Conservation (phyloP, 768 basidiomycete species). For the Obba rivulosa region DNA sequence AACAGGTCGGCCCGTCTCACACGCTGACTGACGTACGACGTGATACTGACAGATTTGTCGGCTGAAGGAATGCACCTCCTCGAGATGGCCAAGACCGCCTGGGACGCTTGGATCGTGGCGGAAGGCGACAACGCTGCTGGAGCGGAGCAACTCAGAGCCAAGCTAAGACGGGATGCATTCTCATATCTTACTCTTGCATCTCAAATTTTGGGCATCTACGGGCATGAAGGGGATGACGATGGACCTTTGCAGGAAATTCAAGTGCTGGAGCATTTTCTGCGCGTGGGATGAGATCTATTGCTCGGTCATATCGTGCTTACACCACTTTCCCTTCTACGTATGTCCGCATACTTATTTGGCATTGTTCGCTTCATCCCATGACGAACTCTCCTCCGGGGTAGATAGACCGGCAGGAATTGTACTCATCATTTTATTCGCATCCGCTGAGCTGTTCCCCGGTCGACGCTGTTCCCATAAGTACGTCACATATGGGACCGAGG, state of each 20-base stretch:
- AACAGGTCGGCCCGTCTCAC: slow-evolving; percentile 47
- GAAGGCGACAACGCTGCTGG: slow-evolving; percentile 10
- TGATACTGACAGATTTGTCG: background rate
- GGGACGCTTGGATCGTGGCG: slow-evolving; percentile 52
- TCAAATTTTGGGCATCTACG: slow-evolving; percentile 41
- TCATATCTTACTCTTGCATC: slow-evolving; percentile 37
- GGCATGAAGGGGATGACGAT: slow-evolving; percentile 56
- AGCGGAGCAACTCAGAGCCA: background rate
- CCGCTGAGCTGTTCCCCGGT: no score
- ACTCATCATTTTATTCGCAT: no score
- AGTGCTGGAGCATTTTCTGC: slow-evolving; percentile 38
- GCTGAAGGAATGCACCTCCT: slow-evolving; percentile 66
- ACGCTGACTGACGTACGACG: background rate
- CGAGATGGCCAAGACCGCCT: slow-evolving; percentile 71
- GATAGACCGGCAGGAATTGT: no score
- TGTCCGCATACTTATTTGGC: no score
- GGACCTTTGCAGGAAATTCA: slow-evolving; percentile 54
- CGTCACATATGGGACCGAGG: no score
- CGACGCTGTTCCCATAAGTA: no score
- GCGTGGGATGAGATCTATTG: no score
- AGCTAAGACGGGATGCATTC: slow-evolving; percentile 16
- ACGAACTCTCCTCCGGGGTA: no score
- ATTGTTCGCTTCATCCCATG: no score
- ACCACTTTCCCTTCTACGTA: no score
- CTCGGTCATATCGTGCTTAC: no score